A percentile compares a stretch with the other conserved stretches of the same genome.
phyloP scores from a whole-genome alignment of 2,329 filamentous ascomycete genomes.

The Aspergillus tamarii region DNA sequence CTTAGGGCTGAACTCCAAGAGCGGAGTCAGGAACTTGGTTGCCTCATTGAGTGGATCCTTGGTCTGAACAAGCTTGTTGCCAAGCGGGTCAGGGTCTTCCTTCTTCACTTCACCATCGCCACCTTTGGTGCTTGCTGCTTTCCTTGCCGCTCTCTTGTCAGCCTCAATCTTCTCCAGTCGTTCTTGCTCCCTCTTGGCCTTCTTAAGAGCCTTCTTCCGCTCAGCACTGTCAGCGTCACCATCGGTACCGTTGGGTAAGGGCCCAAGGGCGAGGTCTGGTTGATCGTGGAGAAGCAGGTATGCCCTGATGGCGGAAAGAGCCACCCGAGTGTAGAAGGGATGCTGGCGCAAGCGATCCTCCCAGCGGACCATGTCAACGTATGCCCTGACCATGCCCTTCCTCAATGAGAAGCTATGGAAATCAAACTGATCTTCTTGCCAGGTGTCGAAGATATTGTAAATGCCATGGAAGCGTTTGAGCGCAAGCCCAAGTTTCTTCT shows the following conservation, averaged over 20 bases:
- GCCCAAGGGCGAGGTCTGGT: conserved; percentile 66
- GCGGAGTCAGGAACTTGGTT: conserved; percentile 79
- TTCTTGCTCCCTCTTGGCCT: conserved; percentile 80
- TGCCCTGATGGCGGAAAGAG: conserved; percentile 76
- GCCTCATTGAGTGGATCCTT: conserved; percentile 82
- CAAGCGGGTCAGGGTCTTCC: conserved; percentile 86
- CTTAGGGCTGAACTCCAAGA: conserved; percentile 81
- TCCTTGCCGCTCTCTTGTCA: conserved; percentile 84
- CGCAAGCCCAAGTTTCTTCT: conserved; percentile 80
- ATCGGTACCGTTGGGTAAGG: conserved; percentile 54
- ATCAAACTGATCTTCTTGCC: conserved; percentile 98
- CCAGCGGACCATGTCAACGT: conserved; percentile 96
- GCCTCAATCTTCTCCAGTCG: conserved; percentile 76
- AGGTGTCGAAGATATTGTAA: conserved; percentile 91
- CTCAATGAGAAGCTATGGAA: conserved; percentile 98
- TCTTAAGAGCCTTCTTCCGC: conserved; percentile 85
- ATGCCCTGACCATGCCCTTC: conserved; percentile 93
- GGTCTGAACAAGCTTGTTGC: conserved; percentile 77
- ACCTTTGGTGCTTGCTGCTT: conserved; percentile 66
- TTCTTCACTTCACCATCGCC: conserved; percentile 69
- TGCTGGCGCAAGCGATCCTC: conserved; percentile 90
- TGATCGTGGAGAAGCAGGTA: conserved; percentile 81
- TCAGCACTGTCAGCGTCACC: conserved; percentile 63
- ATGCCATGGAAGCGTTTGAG: conserved; percentile 90
- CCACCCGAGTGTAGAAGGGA: conserved; percentile 86